Conservation (phyloP, 2,329 filamentous ascomycete genomes). For the Talaromyces sp. region DNA sequence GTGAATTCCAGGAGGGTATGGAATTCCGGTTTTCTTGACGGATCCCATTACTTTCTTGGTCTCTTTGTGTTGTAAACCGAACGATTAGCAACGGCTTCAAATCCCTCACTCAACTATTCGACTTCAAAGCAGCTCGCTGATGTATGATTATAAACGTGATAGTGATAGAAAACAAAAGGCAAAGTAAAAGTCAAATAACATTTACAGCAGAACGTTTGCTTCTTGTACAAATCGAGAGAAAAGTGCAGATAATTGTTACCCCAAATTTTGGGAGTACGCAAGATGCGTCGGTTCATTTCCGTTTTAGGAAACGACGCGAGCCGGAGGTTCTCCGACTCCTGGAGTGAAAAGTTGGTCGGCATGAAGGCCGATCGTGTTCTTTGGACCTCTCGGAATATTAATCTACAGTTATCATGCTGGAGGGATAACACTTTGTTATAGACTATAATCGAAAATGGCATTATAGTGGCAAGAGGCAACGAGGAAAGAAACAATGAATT, state of each 20-base stretch:
- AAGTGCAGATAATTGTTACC: background rate
- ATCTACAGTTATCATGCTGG: too few relatives aligned
- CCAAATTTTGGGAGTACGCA: background rate
- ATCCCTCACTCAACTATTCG: background rate
- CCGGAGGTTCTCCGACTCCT: background rate
- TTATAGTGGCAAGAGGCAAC: too few relatives aligned
- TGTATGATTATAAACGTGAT: background rate
- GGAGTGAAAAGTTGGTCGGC: background rate
- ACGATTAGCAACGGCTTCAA: background rate
- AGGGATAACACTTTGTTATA: background rate
- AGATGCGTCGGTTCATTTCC: background rate
- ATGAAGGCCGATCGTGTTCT: background rate
- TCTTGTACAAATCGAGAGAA: background rate
- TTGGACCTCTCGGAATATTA: too few relatives aligned
- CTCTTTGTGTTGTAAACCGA: too few relatives aligned
- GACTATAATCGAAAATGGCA: too few relatives aligned
- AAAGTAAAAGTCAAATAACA: background rate
- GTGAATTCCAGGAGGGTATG: conserved; percentile 48
- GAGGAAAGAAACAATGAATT: background rate
- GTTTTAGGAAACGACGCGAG: background rate
- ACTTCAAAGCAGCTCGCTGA: background rate
- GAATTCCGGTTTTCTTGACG: background rate
- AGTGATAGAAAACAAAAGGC: background rate
- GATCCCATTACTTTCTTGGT: conserved; percentile 2
- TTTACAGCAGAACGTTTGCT: background rate